phyloP scores from a whole-genome alignment of 1,139 yeast species.

The Wickerhamomyces sp. region DNA sequence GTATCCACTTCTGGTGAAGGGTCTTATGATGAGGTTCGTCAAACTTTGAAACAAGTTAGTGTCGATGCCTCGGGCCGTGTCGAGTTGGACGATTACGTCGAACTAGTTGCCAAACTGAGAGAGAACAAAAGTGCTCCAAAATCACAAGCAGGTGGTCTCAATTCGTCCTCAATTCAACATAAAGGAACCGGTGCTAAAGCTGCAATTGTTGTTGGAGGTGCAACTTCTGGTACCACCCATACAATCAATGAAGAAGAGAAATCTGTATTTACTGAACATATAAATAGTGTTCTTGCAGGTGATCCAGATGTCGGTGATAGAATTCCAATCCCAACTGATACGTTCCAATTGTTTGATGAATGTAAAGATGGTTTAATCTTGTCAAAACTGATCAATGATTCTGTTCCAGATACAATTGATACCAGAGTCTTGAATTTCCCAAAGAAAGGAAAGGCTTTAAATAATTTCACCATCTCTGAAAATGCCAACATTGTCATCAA shows the following conservation, averaged over 20 bases:
- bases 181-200: constrained; percentile 48
- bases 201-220: constrained; percentile 77
- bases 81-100: constrained; percentile 93
- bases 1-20: constrained; percentile 76
- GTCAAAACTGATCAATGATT: constrained; percentile 91
- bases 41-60: constrained; percentile 81
- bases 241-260: constrained; percentile 97
- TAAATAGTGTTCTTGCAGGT: constrained; percentile 87
- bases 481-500: constrained; percentile 96
- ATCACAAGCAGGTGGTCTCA: constrained; percentile 20
- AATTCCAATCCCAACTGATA: constrained; percentile 89
- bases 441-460: constrained; percentile 73
- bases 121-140: constrained; percentile 36
- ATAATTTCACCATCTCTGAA: constrained; percentile 93
- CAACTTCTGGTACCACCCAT: constrained; percentile 90
- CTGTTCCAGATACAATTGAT: constrained; percentile 97
- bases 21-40: constrained; percentile 88
- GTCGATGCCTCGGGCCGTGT: constrained; percentile 97
- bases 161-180: constrained; percentile 37
- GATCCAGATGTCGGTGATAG: constrained; percentile 81
- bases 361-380: constrained; percentile 93
- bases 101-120: constrained; percentile 67
- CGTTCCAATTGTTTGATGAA: constrained; percentile 94
- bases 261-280: constrained; percentile 91
- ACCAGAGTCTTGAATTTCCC: constrained; percentile 94